Evolutionary conservation across 306 rosid genomes (phyloP), one percentile per base, ranked within the genome.

Genomic region (Glycyrrhiza uralensis): DNA sequence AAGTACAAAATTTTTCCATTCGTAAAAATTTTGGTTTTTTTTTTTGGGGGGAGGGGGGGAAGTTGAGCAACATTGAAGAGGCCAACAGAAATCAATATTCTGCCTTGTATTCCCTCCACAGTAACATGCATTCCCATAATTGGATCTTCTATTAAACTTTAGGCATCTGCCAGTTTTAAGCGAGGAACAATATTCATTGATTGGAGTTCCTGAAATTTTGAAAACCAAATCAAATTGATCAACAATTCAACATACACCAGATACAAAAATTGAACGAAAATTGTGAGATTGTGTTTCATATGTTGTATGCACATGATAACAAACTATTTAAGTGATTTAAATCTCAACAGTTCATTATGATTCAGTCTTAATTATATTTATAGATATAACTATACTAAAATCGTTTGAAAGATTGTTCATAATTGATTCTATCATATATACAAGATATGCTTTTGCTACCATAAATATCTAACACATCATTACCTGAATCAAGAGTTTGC

Each of bases 401-500:
- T n/a, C n/a, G 71, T 9, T 14, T 66, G 3, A n/a, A 14, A 6
- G 28, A 45, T 17, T 45, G 12, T 18, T 66, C 11, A 4, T 64
- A 14, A 26, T 38, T 54, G 29, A 69, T 54, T 69, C 65, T 9
- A 4, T 39, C 47, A 54, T 24, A 29, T 42, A 56, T 28, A 44
- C 4, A 28, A 71, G 28, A 7, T 28, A 24, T 41, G 56, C 9
- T 41, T 15, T 14, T 4, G 2, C 22, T 24, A 55, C 47, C 30
- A 46, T 47, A 30, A 20, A 50, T 50, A 8, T 23, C 9, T 11
- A 58, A 49, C 45, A 49, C 49, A 41, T 32, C 5, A 75, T 71
- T 69, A 92, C 97, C 94, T 94, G 97, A 72, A 94, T 85, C 76
- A 94, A 82, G 79, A 94, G 97, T 80, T 91, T 94, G 92, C 98